These are phyloP conservation scores for Capsicum rhomboideum DNA, from an alignment of 257 asterid genomes.

Conservation along the genomic window DNA sequence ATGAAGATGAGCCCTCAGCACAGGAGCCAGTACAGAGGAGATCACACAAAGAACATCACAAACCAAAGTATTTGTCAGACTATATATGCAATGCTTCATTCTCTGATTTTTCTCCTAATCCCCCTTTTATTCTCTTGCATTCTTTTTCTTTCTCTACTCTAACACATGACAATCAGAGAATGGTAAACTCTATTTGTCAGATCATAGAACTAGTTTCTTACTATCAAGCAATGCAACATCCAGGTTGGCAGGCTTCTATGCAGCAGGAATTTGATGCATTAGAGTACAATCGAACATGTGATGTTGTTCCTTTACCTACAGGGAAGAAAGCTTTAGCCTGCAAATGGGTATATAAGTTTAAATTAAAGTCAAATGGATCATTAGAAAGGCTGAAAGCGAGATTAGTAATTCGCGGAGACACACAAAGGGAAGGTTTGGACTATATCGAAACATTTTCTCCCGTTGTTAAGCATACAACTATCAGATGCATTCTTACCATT, in stretches of 20 bases:
- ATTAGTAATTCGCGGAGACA: too few relatives aligned
- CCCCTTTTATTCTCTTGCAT: background rate
- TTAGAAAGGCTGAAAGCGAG: background rate
- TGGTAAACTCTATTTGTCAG: background rate
- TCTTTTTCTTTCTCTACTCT: background rate
- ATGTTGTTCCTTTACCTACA: background rate
- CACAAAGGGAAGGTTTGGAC: too few relatives aligned
- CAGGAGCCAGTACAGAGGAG: background rate
- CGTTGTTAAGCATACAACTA: too few relatives aligned
- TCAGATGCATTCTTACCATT: too few relatives aligned
- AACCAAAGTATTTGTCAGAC: background rate
- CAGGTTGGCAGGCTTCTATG: background rate
- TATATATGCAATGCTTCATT: background rate
- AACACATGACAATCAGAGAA: background rate
- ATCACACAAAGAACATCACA: background rate
- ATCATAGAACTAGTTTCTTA: background rate
- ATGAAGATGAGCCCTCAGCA: background rate
- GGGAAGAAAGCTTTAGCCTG: background rate
- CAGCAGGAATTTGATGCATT: background rate
- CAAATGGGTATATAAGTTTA: too few relatives aligned
- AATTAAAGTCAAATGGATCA: too few relatives aligned
- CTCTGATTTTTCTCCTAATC: background rate
- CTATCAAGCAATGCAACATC: background rate
- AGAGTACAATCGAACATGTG: too few relatives aligned
- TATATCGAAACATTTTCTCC: too few relatives aligned